Percentiles rank a stretch among this genome's conserved stretches.
Conservation (phyloP, 345 rosid genomes). For the Clarkia xantiana region DNA sequence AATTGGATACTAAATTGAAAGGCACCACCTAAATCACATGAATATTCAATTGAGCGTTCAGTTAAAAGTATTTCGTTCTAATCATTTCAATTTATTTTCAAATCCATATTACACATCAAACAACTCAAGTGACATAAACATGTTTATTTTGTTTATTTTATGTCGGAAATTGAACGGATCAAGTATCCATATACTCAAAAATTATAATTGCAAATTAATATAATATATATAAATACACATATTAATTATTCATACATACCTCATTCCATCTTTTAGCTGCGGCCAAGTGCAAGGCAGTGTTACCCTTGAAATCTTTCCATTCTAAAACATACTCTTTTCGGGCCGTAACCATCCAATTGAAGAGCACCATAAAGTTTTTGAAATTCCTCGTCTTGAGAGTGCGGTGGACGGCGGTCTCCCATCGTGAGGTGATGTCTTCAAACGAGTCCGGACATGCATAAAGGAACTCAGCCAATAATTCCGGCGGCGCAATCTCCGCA, state of each 20-base stretch:
- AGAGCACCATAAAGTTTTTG: conserved; percentile 5
- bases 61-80: too few species aligned
- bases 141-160: too few species aligned
- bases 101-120: too few species aligned
- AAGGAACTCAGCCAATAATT: conserved; percentile 10
- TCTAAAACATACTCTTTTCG: background rate
- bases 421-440: conserved; percentile 12
- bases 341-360: conserved; percentile 1
- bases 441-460: conserved; percentile 8
- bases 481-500: conserved; percentile 1
- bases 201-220: too few species aligned
- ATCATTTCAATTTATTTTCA: too few species aligned
- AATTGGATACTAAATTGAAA: too few species aligned
- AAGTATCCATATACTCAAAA: too few species aligned
- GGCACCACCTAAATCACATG: too few species aligned
- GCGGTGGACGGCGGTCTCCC: conserved; percentile 13
- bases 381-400: conserved; percentile 6
- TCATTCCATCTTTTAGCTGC: background rate
- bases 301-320: background rate
- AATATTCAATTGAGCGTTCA: too few species aligned
- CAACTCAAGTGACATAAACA: too few species aligned
- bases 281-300: background rate
- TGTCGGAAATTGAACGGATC: too few species aligned
- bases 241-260: conserved; percentile 1
- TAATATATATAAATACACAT: too few species aligned